Evolutionary conservation across 23 red algal species (phyloP).

Genomic region (Pyropia yezoensis): DNA sequence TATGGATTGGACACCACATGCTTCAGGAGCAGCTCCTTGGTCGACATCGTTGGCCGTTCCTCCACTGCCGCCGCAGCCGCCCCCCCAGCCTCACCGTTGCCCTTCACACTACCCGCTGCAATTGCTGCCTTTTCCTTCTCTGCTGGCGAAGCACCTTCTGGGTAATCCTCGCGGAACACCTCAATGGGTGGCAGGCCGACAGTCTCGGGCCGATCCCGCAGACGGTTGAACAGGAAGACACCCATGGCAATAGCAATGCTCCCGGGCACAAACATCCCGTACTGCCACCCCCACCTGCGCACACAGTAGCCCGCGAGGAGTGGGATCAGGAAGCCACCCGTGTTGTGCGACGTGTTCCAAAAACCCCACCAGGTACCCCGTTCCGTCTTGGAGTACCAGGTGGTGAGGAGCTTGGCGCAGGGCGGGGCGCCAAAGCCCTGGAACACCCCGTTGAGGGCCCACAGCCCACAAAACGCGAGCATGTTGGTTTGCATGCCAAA

Average conservation of each 20-base stretch:
- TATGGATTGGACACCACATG: conserved; percentile 96
- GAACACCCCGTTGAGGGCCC: conserved; percentile 92
- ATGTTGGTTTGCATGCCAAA: conserved; percentile 87
- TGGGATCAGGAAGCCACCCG: conserved; percentile 97
- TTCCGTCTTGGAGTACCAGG: conserved; percentile 92
- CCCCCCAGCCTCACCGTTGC: not conserved
- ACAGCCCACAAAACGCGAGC: conserved; percentile 62
- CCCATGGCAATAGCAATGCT: conserved; percentile 76
- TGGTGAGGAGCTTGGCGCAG: conserved; percentile 93
- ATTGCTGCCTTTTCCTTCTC: conserved; percentile 6
- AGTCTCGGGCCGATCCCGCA: conserved; percentile 70
- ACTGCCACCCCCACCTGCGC: conserved; percentile 87
- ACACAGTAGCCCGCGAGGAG: conserved; percentile 88
- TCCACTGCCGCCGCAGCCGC: not conserved
- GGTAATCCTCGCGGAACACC: conserved; percentile 34
- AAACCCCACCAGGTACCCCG: conserved; percentile 99
- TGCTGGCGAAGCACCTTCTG: not conserved
- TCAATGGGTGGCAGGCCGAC: conserved; percentile 90
- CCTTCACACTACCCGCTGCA: not conserved
- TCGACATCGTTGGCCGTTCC: conserved; percentile 5
- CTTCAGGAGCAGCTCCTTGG: conserved; percentile 52
- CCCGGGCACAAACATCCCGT: conserved; percentile 96
- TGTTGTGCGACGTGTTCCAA: conserved; percentile 99
- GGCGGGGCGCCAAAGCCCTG: conserved; percentile 94
- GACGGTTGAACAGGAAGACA: conserved; percentile 69